phyloP scores from a whole-genome alignment of 2,329 filamentous ascomycete species.

The Apiospora hydei region DNA sequence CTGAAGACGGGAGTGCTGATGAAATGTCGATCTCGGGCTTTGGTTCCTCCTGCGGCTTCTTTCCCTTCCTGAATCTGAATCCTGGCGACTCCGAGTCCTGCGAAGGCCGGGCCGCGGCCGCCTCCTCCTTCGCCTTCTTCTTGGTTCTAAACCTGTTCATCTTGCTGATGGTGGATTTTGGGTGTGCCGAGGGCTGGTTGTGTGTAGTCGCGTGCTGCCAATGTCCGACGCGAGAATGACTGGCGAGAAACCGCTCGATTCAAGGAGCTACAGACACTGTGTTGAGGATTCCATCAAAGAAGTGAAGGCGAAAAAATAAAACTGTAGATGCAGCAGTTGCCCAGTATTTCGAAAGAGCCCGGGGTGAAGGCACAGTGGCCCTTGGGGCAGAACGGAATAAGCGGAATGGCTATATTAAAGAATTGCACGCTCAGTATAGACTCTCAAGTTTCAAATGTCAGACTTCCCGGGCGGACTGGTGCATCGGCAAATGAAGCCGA shows the following conservation, averaged over 20 bases:
- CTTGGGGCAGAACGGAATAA: not conserved
- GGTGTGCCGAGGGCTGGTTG: not conserved
- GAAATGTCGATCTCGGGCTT: conserved; percentile 77
- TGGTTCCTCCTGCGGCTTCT: conserved; percentile 63
- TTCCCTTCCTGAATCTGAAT: conserved; percentile 63
- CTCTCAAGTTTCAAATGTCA: conserved; percentile 16
- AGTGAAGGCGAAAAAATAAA: not conserved
- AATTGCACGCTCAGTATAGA: conserved; percentile 4
- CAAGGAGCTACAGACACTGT: not conserved
- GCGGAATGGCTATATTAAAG: not conserved
- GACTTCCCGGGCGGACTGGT: not conserved
- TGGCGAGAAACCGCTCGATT: not conserved
- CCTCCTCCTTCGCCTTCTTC: conserved; percentile 72
- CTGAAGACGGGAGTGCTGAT: conserved; percentile 76
- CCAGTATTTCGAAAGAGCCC: not conserved
- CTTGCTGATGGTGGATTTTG: conserved; percentile 29
- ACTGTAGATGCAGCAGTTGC: not conserved
- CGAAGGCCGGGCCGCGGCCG: conserved; percentile 52
- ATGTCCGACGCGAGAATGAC: not conserved
- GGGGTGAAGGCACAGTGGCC: not conserved
- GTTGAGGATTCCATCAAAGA: conserved; percentile 5
- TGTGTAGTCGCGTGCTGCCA: conserved; percentile 6
- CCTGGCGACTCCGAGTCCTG: conserved; percentile 62
- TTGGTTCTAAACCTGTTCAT: conserved; percentile 84
- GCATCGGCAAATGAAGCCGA: conserved; percentile 21